Percentiles rank a stretch among this genome's conserved stretches.
Evolutionary conservation across 306 rosid species (phyloP).

Genomic region (Potentilla sterilis): DNA sequence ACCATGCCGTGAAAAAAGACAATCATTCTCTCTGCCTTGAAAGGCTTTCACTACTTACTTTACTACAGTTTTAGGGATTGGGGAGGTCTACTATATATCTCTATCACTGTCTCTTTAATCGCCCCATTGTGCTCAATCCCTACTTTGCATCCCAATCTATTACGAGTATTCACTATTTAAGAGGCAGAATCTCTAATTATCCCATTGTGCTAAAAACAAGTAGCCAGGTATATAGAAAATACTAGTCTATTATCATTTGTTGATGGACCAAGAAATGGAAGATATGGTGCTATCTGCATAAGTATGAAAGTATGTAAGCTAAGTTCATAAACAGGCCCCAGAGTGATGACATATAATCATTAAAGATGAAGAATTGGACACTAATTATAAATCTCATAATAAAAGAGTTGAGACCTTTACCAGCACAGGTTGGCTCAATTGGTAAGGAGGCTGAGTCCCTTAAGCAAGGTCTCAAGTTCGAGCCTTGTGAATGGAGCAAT

Average conservation of each 20-base stretch:
- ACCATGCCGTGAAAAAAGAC: conserved; percentile 19
- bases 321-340: background rate
- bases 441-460: no score
- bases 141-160: background rate
- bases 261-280: background rate
- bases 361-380: conserved; percentile 34
- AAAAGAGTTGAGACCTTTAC: conserved; percentile 31
- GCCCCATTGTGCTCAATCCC: background rate
- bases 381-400: conserved; percentile 42
- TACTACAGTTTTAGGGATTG: conserved; percentile 1
- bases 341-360: conserved; percentile 16
- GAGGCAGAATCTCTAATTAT: background rate
- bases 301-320: background rate
- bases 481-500: no score
- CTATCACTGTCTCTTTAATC: background rate
- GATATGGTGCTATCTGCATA: background rate
- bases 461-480: no score
- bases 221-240: background rate
- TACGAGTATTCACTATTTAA: background rate
- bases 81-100: background rate
- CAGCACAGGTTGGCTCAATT: no score
- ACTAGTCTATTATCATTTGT: no score
- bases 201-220: background rate
- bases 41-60: background rate
- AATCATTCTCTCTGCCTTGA: conserved; percentile 2